A percentile compares a stretch with the other conserved stretches of the same genome.
These are phyloP conservation scores for Amanita molliuscula DNA, from an alignment of 768 basidiomycete genomes.

Conservation along the genomic window DNA sequence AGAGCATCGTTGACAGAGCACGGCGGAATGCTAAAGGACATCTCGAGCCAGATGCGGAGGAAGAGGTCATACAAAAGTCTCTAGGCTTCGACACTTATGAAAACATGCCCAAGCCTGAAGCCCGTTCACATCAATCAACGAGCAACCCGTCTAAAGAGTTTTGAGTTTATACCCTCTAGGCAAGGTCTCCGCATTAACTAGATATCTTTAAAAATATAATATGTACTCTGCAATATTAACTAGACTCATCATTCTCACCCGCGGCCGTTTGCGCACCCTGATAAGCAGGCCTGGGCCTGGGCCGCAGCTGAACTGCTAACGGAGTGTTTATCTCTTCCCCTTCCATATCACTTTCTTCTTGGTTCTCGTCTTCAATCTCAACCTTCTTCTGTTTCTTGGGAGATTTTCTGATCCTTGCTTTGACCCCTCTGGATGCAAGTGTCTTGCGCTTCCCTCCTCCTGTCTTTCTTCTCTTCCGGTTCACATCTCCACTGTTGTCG, in stretches of 20 bases:
- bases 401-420: conserved; percentile 9
- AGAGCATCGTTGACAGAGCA: conserved; percentile 41
- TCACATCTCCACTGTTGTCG: conserved; percentile 6
- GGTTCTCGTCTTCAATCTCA: conserved; percentile 15
- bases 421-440: conserved; percentile 5
- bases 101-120: conserved; percentile 31
- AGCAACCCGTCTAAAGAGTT: not conserved
- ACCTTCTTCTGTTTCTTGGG: conserved; percentile 9
- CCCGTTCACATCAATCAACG: not conserved
- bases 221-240: not conserved
- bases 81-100: conserved; percentile 66
- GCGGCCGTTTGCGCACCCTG: conserved; percentile 4
- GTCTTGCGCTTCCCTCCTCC: conserved; percentile 10
- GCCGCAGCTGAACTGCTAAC: conserved; percentile 19
- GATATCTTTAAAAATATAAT: not conserved
- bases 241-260: not conserved
- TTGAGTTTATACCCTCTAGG: not conserved
- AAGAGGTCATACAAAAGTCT: conserved; percentile 70
- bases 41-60: conserved; percentile 81
- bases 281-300: conserved; percentile 19
- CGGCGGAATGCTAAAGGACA: conserved; percentile 79
- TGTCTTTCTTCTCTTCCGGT: not conserved
- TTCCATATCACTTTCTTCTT: conserved; percentile 17
- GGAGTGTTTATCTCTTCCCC: conserved; percentile 14
- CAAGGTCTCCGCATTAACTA: not conserved